Evolutionary conservation across 2,329 filamentous ascomycete genomes (phyloP).

Genomic region (Nigrograna mackinnonii): DNA sequence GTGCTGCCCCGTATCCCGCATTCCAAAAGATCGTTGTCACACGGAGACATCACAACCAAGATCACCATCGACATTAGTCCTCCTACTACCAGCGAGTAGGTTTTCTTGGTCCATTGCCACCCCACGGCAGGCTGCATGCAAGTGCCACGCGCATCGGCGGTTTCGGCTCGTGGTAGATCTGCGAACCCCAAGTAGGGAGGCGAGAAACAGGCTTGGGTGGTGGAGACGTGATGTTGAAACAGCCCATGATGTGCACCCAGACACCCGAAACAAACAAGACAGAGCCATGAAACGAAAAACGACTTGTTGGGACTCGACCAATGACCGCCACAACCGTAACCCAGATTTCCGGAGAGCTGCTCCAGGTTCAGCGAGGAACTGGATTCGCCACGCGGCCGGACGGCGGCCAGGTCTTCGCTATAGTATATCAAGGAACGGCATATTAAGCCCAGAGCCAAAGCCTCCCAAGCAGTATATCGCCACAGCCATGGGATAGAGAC

Average conservation of each 20-base stretch:
- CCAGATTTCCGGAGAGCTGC: conserved; percentile 12
- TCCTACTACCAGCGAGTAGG: conserved; percentile 15
- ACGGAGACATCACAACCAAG: conserved; percentile 14
- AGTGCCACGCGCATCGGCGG: conserved; percentile 25
- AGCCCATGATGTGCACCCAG: conserved; percentile 21
- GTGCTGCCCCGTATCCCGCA: too few relatives aligned
- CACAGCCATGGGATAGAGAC: too few relatives aligned
- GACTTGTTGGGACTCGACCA: conserved; percentile 22
- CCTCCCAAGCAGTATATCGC: too few relatives aligned
- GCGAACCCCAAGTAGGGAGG: conserved; percentile 16
- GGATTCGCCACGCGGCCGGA: conserved; percentile 17
- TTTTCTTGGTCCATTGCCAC: too few relatives aligned
- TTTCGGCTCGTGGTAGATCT: conserved; percentile 22
- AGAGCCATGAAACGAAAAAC: conserved; percentile 25
- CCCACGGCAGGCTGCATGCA: conserved; percentile 25
- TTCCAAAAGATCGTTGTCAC: too few relatives aligned
- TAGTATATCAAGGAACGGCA: conserved; percentile 24
- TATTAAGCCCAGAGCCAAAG: conserved; percentile 20
- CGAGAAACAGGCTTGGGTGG: conserved; percentile 20
- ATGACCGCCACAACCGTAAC: conserved; percentile 15
- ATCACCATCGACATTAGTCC: conserved; percentile 7
- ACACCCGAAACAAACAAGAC: conserved; percentile 29
- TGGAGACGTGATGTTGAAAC: conserved; percentile 24
- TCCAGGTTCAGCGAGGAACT: conserved; percentile 19
- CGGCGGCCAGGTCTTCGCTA: conserved; percentile 16